A percentile compares a stretch with the other conserved stretches of the same genome.
Evolutionary conservation across 2,329 filamentous ascomycete species (phyloP).

Genomic region (Colletotrichum costaricense): DNA sequence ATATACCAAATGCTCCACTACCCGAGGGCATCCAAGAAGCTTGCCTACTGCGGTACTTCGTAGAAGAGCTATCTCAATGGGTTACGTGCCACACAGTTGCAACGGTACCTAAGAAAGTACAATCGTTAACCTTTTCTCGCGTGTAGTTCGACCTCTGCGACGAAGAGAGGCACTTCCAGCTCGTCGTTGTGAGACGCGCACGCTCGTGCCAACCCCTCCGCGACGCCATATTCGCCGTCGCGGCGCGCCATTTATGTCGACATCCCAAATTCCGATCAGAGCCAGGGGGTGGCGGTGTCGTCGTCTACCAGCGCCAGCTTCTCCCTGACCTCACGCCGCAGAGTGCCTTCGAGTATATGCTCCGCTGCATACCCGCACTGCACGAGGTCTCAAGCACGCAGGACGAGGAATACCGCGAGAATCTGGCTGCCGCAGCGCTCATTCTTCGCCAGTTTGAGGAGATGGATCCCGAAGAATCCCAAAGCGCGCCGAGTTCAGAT

Average conservation of each 20-base stretch:
- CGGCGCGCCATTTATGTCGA: slow-evolving; percentile 51
- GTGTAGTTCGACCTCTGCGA: slow-evolving; percentile 53
- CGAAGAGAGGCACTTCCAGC: slow-evolving; percentile 52
- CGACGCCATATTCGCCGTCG: slow-evolving; percentile 54
- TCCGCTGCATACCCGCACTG: slow-evolving; percentile 52
- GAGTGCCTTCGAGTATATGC: slow-evolving; percentile 53
- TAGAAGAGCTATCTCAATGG: slow-evolving; percentile 54
- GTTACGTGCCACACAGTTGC: slow-evolving; percentile 37
- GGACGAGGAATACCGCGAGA: slow-evolving; percentile 53
- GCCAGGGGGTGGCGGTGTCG: slow-evolving; percentile 38
- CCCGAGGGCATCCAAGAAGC: slow-evolving; percentile 47
- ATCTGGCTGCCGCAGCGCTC: slow-evolving; percentile 53
- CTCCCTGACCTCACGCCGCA: slow-evolving; percentile 49
- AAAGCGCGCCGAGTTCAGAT: not conserved
- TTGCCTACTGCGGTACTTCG: slow-evolving; percentile 51
- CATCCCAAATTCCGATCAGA: slow-evolving; percentile 51
- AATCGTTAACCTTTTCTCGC: slow-evolving; percentile 8
- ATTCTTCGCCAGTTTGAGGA: slow-evolving; percentile 54
- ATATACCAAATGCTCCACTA: not conserved
- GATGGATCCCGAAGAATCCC: slow-evolving; percentile 52
- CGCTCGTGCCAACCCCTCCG: slow-evolving; percentile 50
- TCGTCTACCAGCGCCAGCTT: slow-evolving; percentile 51
- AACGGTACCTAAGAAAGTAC: no score
- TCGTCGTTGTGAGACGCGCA: slow-evolving; percentile 49
- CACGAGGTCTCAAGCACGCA: slow-evolving; percentile 42